Conservation (phyloP, 2,329 filamentous ascomycete genomes). For the Hypoxylon sp. region DNA sequence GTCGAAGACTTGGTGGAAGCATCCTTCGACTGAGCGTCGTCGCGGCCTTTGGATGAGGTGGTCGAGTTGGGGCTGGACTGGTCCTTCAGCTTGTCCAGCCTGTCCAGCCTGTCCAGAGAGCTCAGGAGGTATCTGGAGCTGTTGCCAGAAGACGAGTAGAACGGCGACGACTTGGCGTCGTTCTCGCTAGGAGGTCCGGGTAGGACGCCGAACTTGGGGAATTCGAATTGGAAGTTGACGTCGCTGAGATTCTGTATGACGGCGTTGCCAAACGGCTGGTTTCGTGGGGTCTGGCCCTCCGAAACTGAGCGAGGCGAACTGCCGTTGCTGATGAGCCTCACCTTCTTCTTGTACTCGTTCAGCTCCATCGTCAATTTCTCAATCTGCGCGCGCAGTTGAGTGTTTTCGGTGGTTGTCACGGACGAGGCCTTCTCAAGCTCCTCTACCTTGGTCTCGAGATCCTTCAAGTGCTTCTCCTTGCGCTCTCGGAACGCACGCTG, state of each 20-base stretch:
- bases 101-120: constrained; percentile 44
- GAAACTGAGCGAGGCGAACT: constrained; percentile 37
- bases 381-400: constrained; percentile 82
- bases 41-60: constrained; percentile 47
- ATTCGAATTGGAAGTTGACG: constrained; percentile 93
- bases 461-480: constrained; percentile 90
- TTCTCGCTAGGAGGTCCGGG: constrained; percentile 52
- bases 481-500: constrained; percentile 93
- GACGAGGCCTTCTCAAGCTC: constrained; percentile 85
- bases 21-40: constrained; percentile 53
- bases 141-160: constrained; percentile 40
- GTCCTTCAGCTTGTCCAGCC: constrained; percentile 47
- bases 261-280: constrained; percentile 53
- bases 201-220: constrained; percentile 88
- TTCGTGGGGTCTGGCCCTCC: constrained; percentile 51
- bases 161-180: constrained; percentile 29
- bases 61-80: constrained; percentile 45
- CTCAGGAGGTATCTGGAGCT: no score
- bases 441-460: constrained; percentile 80
- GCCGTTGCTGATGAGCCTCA: constrained; percentile 64
- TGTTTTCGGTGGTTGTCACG: constrained; percentile 84
- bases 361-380: constrained; percentile 87
- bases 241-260: constrained; percentile 69
- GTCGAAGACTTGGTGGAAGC: constrained; percentile 63
- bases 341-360: constrained; percentile 86